These are phyloP conservation scores for Sphagnum fallax DNA, from an alignment of 228 moss, liverwort and hornwort genomes.

Conservation along the genomic window DNA sequence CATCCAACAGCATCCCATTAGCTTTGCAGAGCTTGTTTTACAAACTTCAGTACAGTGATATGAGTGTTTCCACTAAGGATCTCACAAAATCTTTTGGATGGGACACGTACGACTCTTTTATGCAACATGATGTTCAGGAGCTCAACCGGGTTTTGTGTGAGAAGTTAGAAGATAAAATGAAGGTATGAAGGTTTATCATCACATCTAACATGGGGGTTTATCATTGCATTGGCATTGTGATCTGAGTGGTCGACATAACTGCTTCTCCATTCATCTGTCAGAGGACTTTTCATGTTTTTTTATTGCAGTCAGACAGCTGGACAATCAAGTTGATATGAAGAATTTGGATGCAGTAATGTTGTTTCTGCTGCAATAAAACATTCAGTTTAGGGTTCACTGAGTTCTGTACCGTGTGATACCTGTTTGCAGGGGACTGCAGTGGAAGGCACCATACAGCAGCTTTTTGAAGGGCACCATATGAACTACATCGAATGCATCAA, in stretches of 20 bases:
- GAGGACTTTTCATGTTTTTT: too few species aligned
- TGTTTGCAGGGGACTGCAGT: slow-evolving; percentile 54
- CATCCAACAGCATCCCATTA: slow-evolving; percentile 56
- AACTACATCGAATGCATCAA: slow-evolving; percentile 67
- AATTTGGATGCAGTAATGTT: too few species aligned
- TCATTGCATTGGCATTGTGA: too few species aligned
- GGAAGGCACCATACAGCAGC: slow-evolving; percentile 63
- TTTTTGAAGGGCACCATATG: slow-evolving; percentile 69
- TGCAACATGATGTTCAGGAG: slow-evolving; percentile 73
- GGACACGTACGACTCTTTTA: slow-evolving; percentile 63
- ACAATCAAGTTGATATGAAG: too few species aligned
- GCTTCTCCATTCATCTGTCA: too few species aligned
- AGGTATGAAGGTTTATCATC: slow-evolving; percentile 12
- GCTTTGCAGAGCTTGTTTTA: slow-evolving; percentile 59
- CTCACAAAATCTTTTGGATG: slow-evolving; percentile 65
- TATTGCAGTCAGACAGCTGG: too few species aligned
- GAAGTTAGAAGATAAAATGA: slow-evolving; percentile 69
- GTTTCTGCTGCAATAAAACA: too few species aligned
- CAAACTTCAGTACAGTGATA: slow-evolving; percentile 66
- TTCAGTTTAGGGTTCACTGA: too few species aligned
- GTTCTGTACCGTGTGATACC: too few species aligned
- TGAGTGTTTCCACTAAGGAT: slow-evolving; percentile 60
- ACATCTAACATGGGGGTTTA: too few species aligned
- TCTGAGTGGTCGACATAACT: too few species aligned
- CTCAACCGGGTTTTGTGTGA: slow-evolving; percentile 60